Conservation (phyloP, 2,329 filamentous ascomycete genomes). For the Stachybotrys chlorohalonatus region DNA sequence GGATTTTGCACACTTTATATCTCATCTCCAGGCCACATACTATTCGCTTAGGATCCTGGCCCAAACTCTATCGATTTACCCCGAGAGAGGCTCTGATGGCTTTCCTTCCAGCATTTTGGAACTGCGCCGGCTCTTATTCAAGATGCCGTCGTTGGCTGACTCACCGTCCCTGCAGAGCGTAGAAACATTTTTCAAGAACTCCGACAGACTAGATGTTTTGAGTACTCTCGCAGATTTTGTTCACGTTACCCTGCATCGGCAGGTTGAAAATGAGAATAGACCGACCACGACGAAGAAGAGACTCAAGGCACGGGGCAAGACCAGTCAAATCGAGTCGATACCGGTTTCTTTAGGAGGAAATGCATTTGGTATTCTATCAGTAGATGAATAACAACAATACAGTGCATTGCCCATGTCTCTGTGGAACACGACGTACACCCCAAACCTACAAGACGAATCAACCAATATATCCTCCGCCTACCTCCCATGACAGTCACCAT, state of each 20-base stretch:
- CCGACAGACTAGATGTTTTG: background rate
- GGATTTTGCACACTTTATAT: slow-evolving; percentile 51
- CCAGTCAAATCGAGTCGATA: background rate
- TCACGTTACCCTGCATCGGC: background rate
- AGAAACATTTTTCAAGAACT: background rate
- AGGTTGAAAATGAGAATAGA: background rate
- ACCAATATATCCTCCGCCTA: too few species aligned
- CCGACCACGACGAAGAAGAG: slow-evolving; percentile 6
- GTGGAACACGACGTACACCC: too few species aligned
- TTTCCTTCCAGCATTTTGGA: background rate
- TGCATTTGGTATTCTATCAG: slow-evolving; percentile 13
- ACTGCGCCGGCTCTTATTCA: background rate
- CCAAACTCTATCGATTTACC: slow-evolving; percentile 17
- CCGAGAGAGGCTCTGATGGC: background rate
- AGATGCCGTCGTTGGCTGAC: background rate
- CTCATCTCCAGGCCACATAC: slow-evolving; percentile 49
- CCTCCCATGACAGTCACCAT: too few species aligned
- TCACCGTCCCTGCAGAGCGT: background rate
- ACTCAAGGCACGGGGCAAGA: background rate
- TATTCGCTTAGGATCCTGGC: slow-evolving; percentile 52
- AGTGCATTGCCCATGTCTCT: background rate
- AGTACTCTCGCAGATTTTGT: background rate
- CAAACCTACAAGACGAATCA: too few species aligned
- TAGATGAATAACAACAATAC: slow-evolving; percentile 4
- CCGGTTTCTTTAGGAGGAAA: slow-evolving; percentile 7